These are phyloP conservation scores for Hevea brasiliensis DNA, from an alignment of 345 rosid species.

Conservation along the genomic window DNA sequence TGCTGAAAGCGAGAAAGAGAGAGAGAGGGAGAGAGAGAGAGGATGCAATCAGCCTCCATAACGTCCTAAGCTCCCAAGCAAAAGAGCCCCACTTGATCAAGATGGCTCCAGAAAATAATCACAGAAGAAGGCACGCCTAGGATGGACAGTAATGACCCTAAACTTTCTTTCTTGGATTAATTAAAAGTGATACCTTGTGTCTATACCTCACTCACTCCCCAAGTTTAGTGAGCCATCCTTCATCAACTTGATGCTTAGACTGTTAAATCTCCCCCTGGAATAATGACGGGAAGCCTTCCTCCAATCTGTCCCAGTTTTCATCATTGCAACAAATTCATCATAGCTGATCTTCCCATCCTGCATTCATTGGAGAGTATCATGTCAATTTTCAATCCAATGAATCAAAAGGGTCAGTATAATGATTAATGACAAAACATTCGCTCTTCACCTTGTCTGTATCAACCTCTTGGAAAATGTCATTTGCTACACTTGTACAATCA, in stretches of 20 bases:
- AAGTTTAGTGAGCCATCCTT: constrained; percentile 93
- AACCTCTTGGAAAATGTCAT: constrained; percentile 99
- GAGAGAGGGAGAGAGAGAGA: constrained; percentile 17
- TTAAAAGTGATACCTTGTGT: constrained; percentile 17
- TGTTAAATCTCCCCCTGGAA: constrained; percentile 98
- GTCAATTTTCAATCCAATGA: constrained; percentile 14
- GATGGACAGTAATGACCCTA: constrained; percentile 26
- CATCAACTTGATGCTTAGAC: constrained; percentile 93
- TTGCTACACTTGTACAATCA: constrained; percentile 85
- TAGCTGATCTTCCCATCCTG: constrained; percentile 99
- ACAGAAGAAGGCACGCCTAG: constrained; percentile 29
- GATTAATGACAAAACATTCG: background rate
- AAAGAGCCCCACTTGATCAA: constrained; percentile 22
- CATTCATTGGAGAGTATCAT: background rate
- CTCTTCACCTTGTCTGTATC: constrained; percentile 88
- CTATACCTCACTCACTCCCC: constrained; percentile 57
- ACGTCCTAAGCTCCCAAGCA: constrained; percentile 23
- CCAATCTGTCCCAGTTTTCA: constrained; percentile 99
- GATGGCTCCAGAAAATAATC: constrained; percentile 30
- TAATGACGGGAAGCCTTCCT: constrained; percentile 99
- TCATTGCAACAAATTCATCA: constrained; percentile 96
- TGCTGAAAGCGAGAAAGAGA: constrained; percentile 16
- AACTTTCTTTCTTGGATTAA: constrained; percentile 24
- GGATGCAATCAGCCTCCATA: constrained; percentile 8
- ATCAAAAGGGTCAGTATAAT: background rate